Conservation (phyloP, 2,329 filamentous ascomycete genomes). For the Leptographium galeiforme region DNA sequence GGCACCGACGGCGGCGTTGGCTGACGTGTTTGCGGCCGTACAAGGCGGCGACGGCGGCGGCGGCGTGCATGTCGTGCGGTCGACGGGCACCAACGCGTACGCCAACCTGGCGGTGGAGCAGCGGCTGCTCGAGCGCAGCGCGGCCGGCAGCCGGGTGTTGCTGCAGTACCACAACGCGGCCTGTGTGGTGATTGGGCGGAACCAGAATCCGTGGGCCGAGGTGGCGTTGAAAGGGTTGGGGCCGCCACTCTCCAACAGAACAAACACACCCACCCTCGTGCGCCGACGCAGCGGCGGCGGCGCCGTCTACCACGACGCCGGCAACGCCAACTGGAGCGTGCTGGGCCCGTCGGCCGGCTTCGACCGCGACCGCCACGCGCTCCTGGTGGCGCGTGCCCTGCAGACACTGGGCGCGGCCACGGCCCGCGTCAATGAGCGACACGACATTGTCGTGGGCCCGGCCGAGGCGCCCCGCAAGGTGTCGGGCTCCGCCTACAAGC, state of each 20-base stretch:
- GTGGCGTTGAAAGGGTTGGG: conserved; percentile 59
- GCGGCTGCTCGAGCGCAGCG: conserved; percentile 64
- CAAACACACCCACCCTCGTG: conserved; percentile 40
- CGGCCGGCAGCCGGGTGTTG: conserved; percentile 60
- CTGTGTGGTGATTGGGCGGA: conserved; percentile 82
- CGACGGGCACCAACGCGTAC: conserved; percentile 58
- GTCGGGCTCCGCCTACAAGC: conserved; percentile 89
- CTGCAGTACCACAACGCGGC: conserved; percentile 83
- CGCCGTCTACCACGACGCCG: conserved; percentile 83
- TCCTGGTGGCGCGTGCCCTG: conserved; percentile 85
- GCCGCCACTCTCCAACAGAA: too few species aligned
- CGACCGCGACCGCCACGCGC: conserved; percentile 73
- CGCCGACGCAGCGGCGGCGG: conserved; percentile 80
- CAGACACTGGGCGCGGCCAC: conserved; percentile 48
- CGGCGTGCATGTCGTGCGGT: conserved; percentile 54
- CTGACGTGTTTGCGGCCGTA: conserved; percentile 15
- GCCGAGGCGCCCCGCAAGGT: conserved; percentile 43
- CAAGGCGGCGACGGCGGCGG: conserved; percentile 28
- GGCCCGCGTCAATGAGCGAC: conserved; percentile 70
- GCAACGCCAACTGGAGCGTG: conserved; percentile 91
- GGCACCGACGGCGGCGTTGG: conserved; percentile 20
- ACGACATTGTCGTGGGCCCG: conserved; percentile 74
- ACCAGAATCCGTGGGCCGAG: conserved; percentile 97
- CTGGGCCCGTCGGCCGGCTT: conserved; percentile 68
- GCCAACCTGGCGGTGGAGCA: conserved; percentile 93